Evolutionary conservation across 1,139 yeast species (phyloP).

Genomic region (Yamadazyma membranifaciens): DNA sequence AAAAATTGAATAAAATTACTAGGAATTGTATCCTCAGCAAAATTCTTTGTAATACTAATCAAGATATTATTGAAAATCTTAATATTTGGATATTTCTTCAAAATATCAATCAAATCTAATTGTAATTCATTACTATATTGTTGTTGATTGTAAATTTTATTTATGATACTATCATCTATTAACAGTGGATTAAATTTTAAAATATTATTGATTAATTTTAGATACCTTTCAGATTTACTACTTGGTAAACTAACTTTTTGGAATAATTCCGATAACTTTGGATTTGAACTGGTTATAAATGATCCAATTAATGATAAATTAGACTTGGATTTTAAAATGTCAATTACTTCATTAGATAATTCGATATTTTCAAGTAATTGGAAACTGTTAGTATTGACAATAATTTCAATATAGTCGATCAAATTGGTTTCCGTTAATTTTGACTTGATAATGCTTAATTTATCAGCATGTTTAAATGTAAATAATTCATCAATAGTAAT

Average conservation of each 20-base stretch:
- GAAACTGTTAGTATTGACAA: constrained; percentile 6
- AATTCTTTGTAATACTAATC: constrained; percentile 59
- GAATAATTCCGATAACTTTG: constrained; percentile 25
- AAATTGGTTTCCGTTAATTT: constrained; percentile 10
- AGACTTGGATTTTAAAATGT: background rate
- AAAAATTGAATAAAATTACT: constrained; percentile 30
- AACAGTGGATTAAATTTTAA: constrained; percentile 2
- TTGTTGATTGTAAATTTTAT: constrained; percentile 2
- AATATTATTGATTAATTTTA: constrained; percentile 5
- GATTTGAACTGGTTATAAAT: constrained; percentile 17
- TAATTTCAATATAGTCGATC: constrained; percentile 3
- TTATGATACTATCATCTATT: constrained; percentile 3
- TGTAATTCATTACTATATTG: background rate
- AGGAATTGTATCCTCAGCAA: constrained; percentile 49
- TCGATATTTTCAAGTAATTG: constrained; percentile 8
- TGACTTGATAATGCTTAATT: constrained; percentile 8
- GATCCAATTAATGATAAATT: constrained; percentile 2
- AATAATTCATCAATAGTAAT: constrained; percentile 12
- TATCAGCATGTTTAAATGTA: constrained; percentile 4
- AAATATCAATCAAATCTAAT: constrained; percentile 7
- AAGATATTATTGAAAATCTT: constrained; percentile 51
- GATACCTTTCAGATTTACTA: constrained; percentile 1
- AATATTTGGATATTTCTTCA: background rate
- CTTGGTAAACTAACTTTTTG: background rate
- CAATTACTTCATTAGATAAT: constrained; percentile 7